phyloP scores from a whole-genome alignment of 139 green algal genomes.

The Tetraselmis striata region DNA sequence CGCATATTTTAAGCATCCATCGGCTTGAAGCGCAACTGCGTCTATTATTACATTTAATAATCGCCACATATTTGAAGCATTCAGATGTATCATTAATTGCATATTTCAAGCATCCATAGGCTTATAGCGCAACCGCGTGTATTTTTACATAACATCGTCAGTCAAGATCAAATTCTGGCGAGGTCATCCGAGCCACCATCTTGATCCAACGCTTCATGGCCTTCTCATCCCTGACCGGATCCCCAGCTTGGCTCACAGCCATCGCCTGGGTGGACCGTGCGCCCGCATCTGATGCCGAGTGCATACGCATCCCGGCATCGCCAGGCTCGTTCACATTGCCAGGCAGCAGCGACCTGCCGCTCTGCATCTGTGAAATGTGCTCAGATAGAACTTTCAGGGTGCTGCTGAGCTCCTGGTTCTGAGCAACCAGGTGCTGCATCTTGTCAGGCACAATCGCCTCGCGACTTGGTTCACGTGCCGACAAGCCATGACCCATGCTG shows the following conservation, averaged over 20 bases:
- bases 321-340: neutral
- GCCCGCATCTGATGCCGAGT: neutral
- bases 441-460: neutral
- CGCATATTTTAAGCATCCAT: too few species aligned
- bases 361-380: neutral
- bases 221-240: neutral
- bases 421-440: neutral
- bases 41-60: too few species aligned
- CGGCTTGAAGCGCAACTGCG: too few species aligned
- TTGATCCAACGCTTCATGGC: neutral
- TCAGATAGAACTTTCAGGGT: neutral
- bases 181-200: neutral
- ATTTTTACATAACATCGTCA: too few species aligned
- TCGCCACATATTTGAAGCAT: too few species aligned
- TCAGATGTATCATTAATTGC: too few species aligned
- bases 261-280: neutral
- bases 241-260: neutral
- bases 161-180: neutral
- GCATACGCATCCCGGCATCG: neutral
- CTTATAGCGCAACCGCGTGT: too few species aligned
- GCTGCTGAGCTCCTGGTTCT: neutral
- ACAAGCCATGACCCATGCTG: neutral
- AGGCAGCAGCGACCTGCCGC: neutral
- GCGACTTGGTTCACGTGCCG: too few species aligned
- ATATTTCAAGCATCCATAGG: too few species aligned